Conservation (phyloP, 2,329 filamentous ascomycete species). For the Coleophoma crateriformis region DNA sequence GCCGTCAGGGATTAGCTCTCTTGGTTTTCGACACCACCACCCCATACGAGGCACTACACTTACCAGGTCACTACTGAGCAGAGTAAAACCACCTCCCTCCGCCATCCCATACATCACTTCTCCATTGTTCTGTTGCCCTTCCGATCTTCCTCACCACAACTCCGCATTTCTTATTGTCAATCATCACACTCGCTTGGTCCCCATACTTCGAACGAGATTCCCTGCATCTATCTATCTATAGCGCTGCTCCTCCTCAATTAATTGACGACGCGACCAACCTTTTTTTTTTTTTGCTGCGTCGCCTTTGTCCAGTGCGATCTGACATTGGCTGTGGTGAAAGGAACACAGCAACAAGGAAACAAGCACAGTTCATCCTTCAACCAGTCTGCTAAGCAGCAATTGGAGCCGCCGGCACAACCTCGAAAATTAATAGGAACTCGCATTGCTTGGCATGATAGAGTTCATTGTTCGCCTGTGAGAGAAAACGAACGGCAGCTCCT, state of each 20-base stretch:
- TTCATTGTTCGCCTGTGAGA: neutral
- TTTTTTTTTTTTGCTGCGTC: neutral
- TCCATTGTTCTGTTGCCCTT: neutral
- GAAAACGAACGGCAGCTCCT: neutral
- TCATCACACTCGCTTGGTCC: conserved; percentile 7
- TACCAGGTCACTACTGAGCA: neutral
- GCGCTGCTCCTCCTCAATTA: neutral
- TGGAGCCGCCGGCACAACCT: neutral
- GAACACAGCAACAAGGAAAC: neutral
- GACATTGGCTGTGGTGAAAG: neutral
- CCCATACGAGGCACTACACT: neutral
- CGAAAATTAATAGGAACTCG: neutral
- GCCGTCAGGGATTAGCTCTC: neutral
- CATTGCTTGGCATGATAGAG: neutral
- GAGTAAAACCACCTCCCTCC: neutral
- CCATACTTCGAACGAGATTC: neutral
- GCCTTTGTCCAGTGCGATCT: neutral
- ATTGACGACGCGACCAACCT: neutral
- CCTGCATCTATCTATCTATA: neutral
- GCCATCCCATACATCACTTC: neutral
- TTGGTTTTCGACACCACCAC: neutral
- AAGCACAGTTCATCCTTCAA: neutral
- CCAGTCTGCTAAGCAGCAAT: conserved; percentile 3
- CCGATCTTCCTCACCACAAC: neutral
- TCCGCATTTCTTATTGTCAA: neutral